Conservation (phyloP, 371 early-diverging fungal genomes). For the Nosema granulosis region DNA sequence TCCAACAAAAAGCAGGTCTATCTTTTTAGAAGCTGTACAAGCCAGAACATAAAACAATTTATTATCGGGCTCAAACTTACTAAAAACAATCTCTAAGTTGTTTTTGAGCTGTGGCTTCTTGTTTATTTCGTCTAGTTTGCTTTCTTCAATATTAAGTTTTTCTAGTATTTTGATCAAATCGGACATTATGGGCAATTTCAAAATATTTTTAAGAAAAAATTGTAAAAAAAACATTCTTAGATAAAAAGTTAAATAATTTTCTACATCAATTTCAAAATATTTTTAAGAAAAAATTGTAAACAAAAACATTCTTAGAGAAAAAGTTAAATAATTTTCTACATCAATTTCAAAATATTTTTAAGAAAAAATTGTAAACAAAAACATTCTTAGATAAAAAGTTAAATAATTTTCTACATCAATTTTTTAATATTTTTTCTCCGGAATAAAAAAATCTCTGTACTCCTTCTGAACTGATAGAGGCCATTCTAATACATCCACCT, state of each 20-base stretch:
- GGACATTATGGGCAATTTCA: slow-evolving; percentile 29
- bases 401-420: neutral
- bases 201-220: slow-evolving; percentile 29
- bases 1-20: slow-evolving; percentile 32
- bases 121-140: slow-evolving; percentile 40
- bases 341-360: slow-evolving; percentile 44
- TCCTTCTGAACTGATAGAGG: slow-evolving; percentile 81
- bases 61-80: slow-evolving; percentile 5
- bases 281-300: slow-evolving; percentile 32
- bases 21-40: slow-evolving; percentile 48
- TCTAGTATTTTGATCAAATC: slow-evolving; percentile 40
- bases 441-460: slow-evolving; percentile 82
- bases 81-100: slow-evolving; percentile 45
- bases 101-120: slow-evolving; percentile 48
- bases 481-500: slow-evolving; percentile 92
- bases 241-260: too few relatives aligned
- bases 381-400: neutral
- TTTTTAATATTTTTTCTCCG: slow-evolving; percentile 68
- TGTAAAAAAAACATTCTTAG: too few relatives aligned
- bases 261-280: too few relatives aligned
- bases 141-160: slow-evolving; percentile 42
- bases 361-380: too few relatives aligned
- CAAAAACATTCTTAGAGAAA: too few relatives aligned
- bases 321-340: too few relatives aligned
- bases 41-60: slow-evolving; percentile 55